phyloP scores from a whole-genome alignment of 2,329 filamentous ascomycete genomes.

The Alternaria sp. region DNA sequence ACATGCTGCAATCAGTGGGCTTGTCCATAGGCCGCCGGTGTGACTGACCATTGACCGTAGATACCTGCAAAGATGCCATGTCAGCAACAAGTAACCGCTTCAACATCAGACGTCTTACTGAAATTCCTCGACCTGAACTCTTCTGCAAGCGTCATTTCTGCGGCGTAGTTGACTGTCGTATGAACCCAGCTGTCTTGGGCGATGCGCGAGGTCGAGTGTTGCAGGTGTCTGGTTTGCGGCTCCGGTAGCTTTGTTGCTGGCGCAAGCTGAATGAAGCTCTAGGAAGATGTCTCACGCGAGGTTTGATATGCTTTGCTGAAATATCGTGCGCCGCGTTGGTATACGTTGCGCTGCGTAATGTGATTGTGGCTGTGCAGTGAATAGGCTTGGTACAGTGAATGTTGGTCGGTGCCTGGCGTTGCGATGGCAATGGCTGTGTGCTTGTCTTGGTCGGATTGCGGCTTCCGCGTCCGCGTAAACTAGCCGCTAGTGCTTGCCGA shows the following conservation, averaged over 20 bases:
- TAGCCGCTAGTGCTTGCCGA: slow-evolving; percentile 38
- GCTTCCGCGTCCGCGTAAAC: slow-evolving; percentile 49
- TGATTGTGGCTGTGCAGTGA: slow-evolving; percentile 42
- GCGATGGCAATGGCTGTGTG: slow-evolving; percentile 22
- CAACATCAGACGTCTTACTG: slow-evolving; percentile 58
- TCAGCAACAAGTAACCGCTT: slow-evolving; percentile 41
- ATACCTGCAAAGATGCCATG: slow-evolving; percentile 61
- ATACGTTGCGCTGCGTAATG: slow-evolving; percentile 45
- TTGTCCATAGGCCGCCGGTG: background rate
- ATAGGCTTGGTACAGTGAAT: slow-evolving; percentile 11
- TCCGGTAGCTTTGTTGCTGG: slow-evolving; percentile 31
- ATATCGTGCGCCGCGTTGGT: slow-evolving; percentile 18
- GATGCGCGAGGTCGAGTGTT: slow-evolving; percentile 18
- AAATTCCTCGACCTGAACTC: slow-evolving; percentile 72
- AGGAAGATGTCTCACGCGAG: slow-evolving; percentile 30
- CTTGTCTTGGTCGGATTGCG: slow-evolving; percentile 23
- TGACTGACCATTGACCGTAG: slow-evolving; percentile 72
- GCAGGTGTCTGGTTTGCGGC: slow-evolving; percentile 14
- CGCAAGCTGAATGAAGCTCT: slow-evolving; percentile 40
- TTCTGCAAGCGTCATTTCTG: slow-evolving; percentile 66
- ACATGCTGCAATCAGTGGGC: background rate
- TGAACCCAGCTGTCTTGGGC: slow-evolving; percentile 1
- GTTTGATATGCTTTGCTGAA: slow-evolving; percentile 19
- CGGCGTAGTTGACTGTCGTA: slow-evolving; percentile 10
- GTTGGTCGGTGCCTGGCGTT: slow-evolving; percentile 36